These are phyloP conservation scores for Erodium texanum DNA, from an alignment of 441 rosid species.

Conservation along the genomic window DNA sequence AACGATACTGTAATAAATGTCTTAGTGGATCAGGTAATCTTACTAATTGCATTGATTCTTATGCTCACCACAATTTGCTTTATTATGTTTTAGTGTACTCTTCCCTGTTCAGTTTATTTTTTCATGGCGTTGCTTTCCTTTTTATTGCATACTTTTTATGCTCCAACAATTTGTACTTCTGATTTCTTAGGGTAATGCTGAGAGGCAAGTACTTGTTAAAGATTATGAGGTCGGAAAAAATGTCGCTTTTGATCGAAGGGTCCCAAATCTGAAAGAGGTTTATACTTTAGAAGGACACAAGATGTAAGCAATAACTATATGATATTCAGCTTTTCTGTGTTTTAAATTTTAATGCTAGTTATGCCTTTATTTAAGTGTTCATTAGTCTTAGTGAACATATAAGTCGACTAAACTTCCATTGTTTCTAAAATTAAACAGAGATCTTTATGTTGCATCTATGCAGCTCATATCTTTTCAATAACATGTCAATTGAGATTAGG, in stretches of 20 bases:
- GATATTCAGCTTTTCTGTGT: background rate
- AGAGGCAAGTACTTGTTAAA: slow-evolving; percentile 92
- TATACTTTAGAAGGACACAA: slow-evolving; percentile 76
- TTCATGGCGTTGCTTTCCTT: background rate
- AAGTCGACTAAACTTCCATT: slow-evolving; percentile 1
- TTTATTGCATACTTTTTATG: slow-evolving; percentile 4
- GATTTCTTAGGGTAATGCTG: slow-evolving; percentile 53
- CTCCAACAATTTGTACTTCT: slow-evolving; percentile 13
- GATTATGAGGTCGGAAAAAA: slow-evolving; percentile 71
- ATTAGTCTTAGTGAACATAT: background rate
- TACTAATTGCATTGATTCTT: slow-evolving; percentile 4
- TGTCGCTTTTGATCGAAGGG: slow-evolving; percentile 81
- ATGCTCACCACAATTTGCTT: slow-evolving; percentile 6
- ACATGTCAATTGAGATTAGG: background rate
- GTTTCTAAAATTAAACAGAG: slow-evolving; percentile 2
- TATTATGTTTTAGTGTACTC: slow-evolving; percentile 1
- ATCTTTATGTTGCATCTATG: background rate
- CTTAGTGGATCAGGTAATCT: slow-evolving; percentile 82
- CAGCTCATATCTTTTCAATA: background rate
- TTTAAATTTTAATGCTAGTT: background rate
- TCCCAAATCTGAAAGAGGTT: slow-evolving; percentile 74
- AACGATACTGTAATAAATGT: slow-evolving; percentile 77
- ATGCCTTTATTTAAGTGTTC: background rate
- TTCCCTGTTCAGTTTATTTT: slow-evolving; percentile 10
- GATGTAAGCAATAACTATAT: slow-evolving; percentile 45